Evolutionary conservation across 129 eudicot species (phyloP).

Genomic region (Apium graveolens): DNA sequence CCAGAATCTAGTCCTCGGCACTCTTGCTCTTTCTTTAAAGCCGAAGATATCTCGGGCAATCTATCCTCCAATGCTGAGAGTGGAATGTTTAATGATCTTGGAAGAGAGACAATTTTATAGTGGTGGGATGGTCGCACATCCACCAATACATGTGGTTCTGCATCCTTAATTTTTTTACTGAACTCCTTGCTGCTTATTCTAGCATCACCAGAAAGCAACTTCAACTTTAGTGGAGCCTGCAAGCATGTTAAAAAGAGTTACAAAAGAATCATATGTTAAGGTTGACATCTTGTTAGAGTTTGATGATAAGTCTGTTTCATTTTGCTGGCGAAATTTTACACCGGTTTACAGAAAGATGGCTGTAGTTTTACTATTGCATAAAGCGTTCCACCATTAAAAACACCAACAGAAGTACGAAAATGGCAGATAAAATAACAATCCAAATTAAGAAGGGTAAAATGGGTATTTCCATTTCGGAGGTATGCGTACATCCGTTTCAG

Average conservation of each 20-base stretch:
- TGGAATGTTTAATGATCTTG: conserved; percentile 74
- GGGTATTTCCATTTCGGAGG: too few relatives aligned
- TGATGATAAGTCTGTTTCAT: not conserved
- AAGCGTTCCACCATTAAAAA: too few relatives aligned
- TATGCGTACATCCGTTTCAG: too few relatives aligned
- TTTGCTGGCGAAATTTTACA: not conserved
- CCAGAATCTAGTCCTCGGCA: conserved; percentile 12
- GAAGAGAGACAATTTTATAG: conserved; percentile 72
- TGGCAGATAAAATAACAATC: too few relatives aligned
- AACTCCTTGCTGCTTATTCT: conserved; percentile 90
- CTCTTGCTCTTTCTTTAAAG: conserved; percentile 33
- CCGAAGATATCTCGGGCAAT: conserved; percentile 49
- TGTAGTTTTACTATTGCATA: not conserved
- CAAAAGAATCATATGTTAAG: not conserved
- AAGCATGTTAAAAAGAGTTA: conserved; percentile 1
- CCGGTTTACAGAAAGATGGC: not conserved
- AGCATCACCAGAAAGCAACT: conserved; percentile 44
- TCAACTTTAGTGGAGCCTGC: conserved; percentile 74
- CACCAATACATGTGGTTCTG: conserved; percentile 60
- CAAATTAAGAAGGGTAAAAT: too few relatives aligned
- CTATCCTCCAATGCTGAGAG: conserved; percentile 55
- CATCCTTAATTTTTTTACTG: conserved; percentile 27
- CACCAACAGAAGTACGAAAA: too few relatives aligned
- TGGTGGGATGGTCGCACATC: conserved; percentile 96
- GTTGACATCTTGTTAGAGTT: not conserved